These are phyloP conservation scores for Hibiscus trionum DNA, from an alignment of 345 rosid genomes.

Conservation along the genomic window DNA sequence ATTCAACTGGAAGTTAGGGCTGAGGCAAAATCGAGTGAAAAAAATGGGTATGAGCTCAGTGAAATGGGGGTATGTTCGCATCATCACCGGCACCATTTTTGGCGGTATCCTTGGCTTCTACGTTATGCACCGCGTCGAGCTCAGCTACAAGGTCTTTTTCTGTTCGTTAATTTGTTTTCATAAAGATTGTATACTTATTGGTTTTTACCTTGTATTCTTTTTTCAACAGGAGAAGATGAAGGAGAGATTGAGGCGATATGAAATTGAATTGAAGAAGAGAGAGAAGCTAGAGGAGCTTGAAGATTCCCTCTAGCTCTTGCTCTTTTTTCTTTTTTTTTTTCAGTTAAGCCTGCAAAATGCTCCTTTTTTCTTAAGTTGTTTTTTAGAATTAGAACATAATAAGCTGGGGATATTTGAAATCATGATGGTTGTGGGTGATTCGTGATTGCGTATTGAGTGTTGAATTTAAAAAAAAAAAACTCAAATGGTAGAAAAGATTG, in stretches of 20 bases:
- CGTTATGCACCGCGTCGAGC: conserved; percentile 75
- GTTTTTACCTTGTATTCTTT: background rate
- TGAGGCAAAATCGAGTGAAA: background rate
- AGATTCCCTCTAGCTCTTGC: conserved; percentile 24
- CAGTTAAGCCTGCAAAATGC: background rate
- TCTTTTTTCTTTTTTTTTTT: background rate
- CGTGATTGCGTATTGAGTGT: background rate
- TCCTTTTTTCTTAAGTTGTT: background rate
- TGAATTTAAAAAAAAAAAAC: background rate
- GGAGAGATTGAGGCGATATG: conserved; percentile 56
- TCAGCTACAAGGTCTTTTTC: conserved; percentile 54
- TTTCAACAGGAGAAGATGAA: conserved; percentile 59
- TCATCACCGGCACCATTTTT: conserved; percentile 66
- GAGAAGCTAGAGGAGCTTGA: conserved; percentile 42
- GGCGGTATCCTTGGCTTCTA: conserved; percentile 83
- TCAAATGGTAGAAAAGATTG: no score
- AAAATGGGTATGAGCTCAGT: conserved; percentile 41
- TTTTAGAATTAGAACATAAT: background rate
- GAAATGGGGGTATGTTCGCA: conserved; percentile 65
- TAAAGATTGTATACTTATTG: background rate
- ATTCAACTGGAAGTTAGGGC: background rate
- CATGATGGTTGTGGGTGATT: background rate
- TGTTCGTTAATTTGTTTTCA: background rate
- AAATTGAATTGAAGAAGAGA: conserved; percentile 47
- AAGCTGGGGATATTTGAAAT: background rate